Evolutionary conservation across 2,329 filamentous ascomycete genomes (phyloP), one percentile per base, ranked within the genome.

Genomic region (Pyrenochaeta sp.): DNA sequence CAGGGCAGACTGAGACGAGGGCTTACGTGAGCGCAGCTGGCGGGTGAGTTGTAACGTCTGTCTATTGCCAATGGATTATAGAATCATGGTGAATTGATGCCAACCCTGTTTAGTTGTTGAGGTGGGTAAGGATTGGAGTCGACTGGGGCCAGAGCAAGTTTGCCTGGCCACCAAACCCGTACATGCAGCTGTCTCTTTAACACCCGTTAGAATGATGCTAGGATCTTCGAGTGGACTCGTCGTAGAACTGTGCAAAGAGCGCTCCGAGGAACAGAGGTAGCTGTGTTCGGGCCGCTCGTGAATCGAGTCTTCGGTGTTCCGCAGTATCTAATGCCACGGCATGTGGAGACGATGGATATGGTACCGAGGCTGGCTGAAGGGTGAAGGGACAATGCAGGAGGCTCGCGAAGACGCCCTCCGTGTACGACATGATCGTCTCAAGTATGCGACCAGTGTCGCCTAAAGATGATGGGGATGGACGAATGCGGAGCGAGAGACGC

Each of bases 241-340:
- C 44, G 54, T 56, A 45, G 9, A 49, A 56, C 54, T 35, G 35
- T 17, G 37, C 45, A 32, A 53, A 53, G 36, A 49, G 49, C 32
- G 43, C 10, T 15, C 42, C 36, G 49, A 46, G 32, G 23, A 36
- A 35, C 27, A 33, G 30, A 32, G 32, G 42, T 41, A 47, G 36
- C 10, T 44, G 33, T 17, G 35, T 39, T 58, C 54, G 54, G 54
- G 44, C 51, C 54, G 51, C 18, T 35, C 31, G 33, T 20, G 7
- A 11, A 27, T 51, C 14, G 27, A 39, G 17, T 43, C 43, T 20
- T 48, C 47, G 47, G 54, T 29, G 47, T 51, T 41, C 50, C 46
- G 54, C 35, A 29, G 36, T 20, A 14, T 30, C 12, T 21, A 46
- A 21, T 31, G 36, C 23, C 30, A 29, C 54, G 50, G 54, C 7